phyloP scores from a whole-genome alignment of 192 early-diverging fungal genomes.

The Rhizophagus sp. region DNA sequence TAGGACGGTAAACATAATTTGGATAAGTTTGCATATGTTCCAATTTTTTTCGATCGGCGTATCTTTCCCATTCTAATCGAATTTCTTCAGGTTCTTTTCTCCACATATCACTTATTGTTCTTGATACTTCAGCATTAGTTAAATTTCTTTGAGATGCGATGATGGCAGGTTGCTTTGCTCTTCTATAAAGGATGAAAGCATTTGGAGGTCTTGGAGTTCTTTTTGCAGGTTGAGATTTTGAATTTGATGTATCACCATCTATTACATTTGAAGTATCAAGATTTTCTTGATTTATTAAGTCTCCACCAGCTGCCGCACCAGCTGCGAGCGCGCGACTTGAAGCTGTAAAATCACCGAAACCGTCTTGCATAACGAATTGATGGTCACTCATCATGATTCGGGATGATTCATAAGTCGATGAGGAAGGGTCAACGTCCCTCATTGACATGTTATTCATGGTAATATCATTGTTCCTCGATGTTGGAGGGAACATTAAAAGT shows the following conservation, averaged over 20 bases:
- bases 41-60: conserved; percentile 23
- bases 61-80: conserved; percentile 25
- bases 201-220: conserved; percentile 30
- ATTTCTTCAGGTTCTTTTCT: conserved; percentile 19
- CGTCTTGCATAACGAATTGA: not conserved
- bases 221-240: not conserved
- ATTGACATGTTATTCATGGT: not conserved
- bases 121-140: conserved; percentile 30
- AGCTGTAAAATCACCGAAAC: not conserved
- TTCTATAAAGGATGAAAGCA: conserved; percentile 28
- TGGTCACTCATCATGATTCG: not conserved
- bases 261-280: not conserved
- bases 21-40: conserved; percentile 30
- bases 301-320: conserved; percentile 22
- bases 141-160: conserved; percentile 24
- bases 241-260: not conserved
- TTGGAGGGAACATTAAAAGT: conserved; percentile 21
- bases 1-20: conserved; percentile 28
- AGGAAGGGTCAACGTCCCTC: conserved; percentile 16
- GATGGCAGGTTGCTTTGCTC: conserved; percentile 28
- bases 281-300: not conserved
- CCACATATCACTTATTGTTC: conserved; percentile 31
- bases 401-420: not conserved
- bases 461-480: not conserved
- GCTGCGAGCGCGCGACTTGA: not conserved